These are phyloP conservation scores for Penicillium frequentans DNA, from an alignment of 2,329 filamentous ascomycete genomes.

Conservation along the genomic window DNA sequence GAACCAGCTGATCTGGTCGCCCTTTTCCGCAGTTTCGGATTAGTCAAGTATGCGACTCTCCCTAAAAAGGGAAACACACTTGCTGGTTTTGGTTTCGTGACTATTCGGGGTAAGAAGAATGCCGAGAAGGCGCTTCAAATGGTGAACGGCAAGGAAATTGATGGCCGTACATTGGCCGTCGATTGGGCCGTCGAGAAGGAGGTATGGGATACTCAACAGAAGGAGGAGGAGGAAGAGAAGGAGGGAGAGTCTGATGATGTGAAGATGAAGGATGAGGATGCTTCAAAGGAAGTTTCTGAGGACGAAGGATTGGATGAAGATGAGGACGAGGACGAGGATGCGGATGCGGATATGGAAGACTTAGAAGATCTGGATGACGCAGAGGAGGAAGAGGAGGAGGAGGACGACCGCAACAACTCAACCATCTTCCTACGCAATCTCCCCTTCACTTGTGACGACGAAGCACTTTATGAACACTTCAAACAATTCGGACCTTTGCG, in stretches of 20 bases:
- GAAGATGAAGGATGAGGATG: conserved; percentile 35
- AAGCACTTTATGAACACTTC: conserved; percentile 81
- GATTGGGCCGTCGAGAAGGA: conserved; percentile 96
- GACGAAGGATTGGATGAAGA: conserved; percentile 10
- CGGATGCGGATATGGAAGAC: conserved; percentile 1
- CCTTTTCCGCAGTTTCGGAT: conserved; percentile 84
- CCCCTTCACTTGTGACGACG: conserved; percentile 83
- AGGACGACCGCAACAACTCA: conserved; percentile 60
- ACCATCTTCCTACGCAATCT: conserved; percentile 94
- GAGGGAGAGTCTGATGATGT: conserved; percentile 45
- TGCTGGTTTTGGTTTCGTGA: conserved; percentile 89
- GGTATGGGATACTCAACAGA: conserved; percentile 69
- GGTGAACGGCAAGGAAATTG: conserved; percentile 86
- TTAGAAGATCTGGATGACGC: conserved; percentile 37
- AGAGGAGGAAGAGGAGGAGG: conserved; percentile 41
- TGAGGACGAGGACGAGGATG: not conserved
- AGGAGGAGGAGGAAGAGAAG: conserved; percentile 43
- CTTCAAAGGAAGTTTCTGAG: not conserved
- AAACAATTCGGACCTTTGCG: conserved; percentile 81
- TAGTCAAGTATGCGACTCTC: conserved; percentile 82
- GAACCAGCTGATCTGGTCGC: conserved; percentile 74
- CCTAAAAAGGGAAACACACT: conserved; percentile 73
- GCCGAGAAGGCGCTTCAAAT: conserved; percentile 82
- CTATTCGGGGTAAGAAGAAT: conserved; percentile 83
- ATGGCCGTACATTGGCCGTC: conserved; percentile 84